Percentiles rank a stretch among this genome's conserved stretches.
Conservation (phyloP, 805 yeast genomes). For the Starmerella powellii region DNA sequence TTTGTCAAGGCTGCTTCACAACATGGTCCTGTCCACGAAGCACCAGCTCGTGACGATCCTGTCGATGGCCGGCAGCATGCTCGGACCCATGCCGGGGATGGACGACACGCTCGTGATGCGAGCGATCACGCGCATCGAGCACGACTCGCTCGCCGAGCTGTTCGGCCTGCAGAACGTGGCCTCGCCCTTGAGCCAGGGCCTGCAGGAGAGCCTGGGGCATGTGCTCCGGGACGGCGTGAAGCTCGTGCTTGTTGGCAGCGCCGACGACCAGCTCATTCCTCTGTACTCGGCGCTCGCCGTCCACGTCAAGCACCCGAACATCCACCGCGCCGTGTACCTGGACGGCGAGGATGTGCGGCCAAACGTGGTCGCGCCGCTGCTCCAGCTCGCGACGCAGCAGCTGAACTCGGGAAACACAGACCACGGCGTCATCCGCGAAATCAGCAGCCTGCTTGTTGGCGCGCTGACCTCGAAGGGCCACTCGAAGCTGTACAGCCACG, state of each 20-base stretch:
- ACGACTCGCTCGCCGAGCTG: conserved; percentile 70
- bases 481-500: conserved; percentile 75
- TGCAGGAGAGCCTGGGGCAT: conserved; percentile 52
- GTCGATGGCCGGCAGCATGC: conserved; percentile 92
- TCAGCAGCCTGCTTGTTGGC: conserved; percentile 71
- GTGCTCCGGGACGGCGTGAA: conserved; percentile 63
- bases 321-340: conserved; percentile 77
- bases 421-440: conserved; percentile 74
- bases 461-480: conserved; percentile 94
- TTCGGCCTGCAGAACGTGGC: conserved; percentile 77
- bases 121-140: conserved; percentile 84
- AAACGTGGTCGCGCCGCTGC: conserved; percentile 59
- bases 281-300: conserved; percentile 74
- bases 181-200: conserved; percentile 58
- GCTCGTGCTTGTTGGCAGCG: conserved; percentile 71
- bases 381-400: conserved; percentile 59
- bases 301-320: conserved; percentile 78
- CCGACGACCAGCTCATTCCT: conserved; percentile 91
- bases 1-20: conserved; percentile 58
- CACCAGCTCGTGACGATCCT: conserved; percentile 52
- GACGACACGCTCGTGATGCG: conserved; percentile 74
- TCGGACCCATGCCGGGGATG: conserved; percentile 86
- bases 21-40: conserved; percentile 34
- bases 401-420: conserved; percentile 71
- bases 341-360: conserved; percentile 76